A percentile compares a stretch with the other conserved stretches of the same genome.
These are phyloP conservation scores for Penicillium goetzii DNA, from an alignment of 495 filamentous ascomycete genomes.

Conservation along the genomic window DNA sequence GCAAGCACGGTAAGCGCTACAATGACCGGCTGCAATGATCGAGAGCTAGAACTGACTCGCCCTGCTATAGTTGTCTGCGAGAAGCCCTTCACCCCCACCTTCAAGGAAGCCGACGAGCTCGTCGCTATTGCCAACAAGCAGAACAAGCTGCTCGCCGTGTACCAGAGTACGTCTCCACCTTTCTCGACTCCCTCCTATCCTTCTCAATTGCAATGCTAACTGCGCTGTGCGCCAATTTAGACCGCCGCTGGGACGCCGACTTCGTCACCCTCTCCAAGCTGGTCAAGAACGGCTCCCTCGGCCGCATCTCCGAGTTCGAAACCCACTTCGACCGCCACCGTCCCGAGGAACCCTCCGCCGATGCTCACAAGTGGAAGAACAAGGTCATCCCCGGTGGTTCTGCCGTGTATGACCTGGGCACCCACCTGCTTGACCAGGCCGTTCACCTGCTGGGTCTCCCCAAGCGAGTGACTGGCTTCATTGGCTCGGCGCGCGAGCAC, in stretches of 20 bases:
- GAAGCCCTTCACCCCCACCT: conserved; percentile 83
- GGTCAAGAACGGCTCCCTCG: conserved; percentile 56
- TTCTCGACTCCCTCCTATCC: background rate
- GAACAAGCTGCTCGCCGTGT: conserved; percentile 71
- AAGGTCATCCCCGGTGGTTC: conserved; percentile 70
- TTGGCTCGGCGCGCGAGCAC: conserved; percentile 65
- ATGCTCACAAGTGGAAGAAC: conserved; percentile 69
- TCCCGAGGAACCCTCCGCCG: conserved; percentile 51
- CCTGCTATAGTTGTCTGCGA: conserved; percentile 67
- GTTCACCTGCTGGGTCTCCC: conserved; percentile 80
- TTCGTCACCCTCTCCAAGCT: conserved; percentile 75
- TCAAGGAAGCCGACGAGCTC: conserved; percentile 71
- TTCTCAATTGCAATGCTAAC: background rate
- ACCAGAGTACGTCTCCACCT: conserved; percentile 63
- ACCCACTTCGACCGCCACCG: conserved; percentile 85
- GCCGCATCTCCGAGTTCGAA: conserved; percentile 78
- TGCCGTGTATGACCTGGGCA: conserved; percentile 80
- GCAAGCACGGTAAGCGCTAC: conserved; percentile 66
- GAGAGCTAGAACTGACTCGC: background rate
- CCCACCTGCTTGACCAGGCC: conserved; percentile 82
- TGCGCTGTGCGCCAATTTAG: conserved; percentile 27
- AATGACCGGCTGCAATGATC: background rate
- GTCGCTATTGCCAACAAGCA: conserved; percentile 64
- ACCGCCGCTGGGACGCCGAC: conserved; percentile 84
- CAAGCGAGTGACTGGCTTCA: conserved; percentile 65